phyloP scores from a whole-genome alignment of 495 filamentous ascomycete species.

The Aspergillus saccharolyticus region DNA sequence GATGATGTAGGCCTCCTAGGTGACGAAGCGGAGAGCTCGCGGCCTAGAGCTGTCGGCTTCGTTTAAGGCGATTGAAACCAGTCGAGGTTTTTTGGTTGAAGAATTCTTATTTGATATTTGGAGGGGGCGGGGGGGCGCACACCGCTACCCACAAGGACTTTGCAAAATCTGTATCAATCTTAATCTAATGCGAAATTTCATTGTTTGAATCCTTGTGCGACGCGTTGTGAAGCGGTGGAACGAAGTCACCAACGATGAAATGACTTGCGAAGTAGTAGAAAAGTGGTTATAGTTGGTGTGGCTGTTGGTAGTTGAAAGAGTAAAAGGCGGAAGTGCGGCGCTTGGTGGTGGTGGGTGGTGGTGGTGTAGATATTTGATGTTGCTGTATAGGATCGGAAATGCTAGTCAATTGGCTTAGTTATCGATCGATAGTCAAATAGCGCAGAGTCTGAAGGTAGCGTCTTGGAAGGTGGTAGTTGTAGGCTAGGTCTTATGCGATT shows the following conservation, averaged over 20 bases:
- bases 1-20: background rate
- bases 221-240: background rate
- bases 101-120: background rate
- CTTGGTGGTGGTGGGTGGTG: background rate
- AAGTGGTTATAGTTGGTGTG: background rate
- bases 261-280: background rate
- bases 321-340: background rate
- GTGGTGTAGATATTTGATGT: background rate
- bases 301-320: background rate
- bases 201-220: constrained; percentile 2
- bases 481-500: background rate
- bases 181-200: constrained; percentile 13
- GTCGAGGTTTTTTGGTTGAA: background rate
- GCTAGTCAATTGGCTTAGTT: background rate
- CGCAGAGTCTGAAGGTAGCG: background rate
- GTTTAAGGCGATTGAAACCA: background rate
- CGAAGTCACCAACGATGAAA: background rate
- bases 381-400: background rate
- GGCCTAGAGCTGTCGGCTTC: background rate
- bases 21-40: background rate
- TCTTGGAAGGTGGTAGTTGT: background rate
- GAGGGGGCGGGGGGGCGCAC: constrained; percentile 7
- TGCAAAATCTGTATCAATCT: constrained; percentile 11
- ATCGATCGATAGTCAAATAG: background rate
- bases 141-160: constrained; percentile 18